A percentile compares a stretch with the other conserved stretches of the same genome.
phyloP scores from a whole-genome alignment of 129 eudicot species.

The Saussurea involucrata region DNA sequence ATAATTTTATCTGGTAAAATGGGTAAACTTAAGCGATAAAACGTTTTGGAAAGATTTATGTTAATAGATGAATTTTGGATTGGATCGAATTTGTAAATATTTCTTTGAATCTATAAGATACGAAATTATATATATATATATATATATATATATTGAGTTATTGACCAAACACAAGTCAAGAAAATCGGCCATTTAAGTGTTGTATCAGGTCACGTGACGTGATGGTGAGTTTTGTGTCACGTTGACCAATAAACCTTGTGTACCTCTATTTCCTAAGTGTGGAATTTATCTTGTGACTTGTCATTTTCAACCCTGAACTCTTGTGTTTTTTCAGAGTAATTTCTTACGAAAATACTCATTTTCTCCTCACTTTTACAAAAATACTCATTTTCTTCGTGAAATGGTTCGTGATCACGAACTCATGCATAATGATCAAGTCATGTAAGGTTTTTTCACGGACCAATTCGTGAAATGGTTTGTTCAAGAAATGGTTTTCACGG shows the following conservation, averaged over 20 bases:
- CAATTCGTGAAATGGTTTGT: too few relatives aligned
- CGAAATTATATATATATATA: neutral
- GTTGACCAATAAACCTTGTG: neutral
- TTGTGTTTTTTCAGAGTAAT: neutral
- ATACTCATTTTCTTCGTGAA: too few relatives aligned
- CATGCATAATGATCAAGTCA: too few relatives aligned
- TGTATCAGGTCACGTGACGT: conserved; percentile 18
- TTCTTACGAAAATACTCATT: too few relatives aligned
- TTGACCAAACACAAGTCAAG: conserved; percentile 15
- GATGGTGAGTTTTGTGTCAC: conserved; percentile 13
- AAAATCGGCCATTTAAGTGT: conserved; percentile 17
- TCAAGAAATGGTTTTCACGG: too few relatives aligned
- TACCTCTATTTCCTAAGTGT: neutral
- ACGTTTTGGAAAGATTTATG: too few relatives aligned
- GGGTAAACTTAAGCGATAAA: too few relatives aligned
- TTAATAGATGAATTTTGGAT: neutral
- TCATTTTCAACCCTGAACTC: conserved; percentile 7
- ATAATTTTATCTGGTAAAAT: too few relatives aligned
- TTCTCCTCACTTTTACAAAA: too few relatives aligned
- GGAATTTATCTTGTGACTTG: conserved; percentile 1
- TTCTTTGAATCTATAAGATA: neutral
- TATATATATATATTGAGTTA: too few relatives aligned
- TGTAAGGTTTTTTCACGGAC: too few relatives aligned
- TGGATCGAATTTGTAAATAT: neutral
- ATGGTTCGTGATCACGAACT: too few relatives aligned